Percentiles rank a stretch among this genome's conserved stretches.
phyloP scores from a whole-genome alignment of 805 yeast genomes.

The Hanseniaspora osmophila region DNA sequence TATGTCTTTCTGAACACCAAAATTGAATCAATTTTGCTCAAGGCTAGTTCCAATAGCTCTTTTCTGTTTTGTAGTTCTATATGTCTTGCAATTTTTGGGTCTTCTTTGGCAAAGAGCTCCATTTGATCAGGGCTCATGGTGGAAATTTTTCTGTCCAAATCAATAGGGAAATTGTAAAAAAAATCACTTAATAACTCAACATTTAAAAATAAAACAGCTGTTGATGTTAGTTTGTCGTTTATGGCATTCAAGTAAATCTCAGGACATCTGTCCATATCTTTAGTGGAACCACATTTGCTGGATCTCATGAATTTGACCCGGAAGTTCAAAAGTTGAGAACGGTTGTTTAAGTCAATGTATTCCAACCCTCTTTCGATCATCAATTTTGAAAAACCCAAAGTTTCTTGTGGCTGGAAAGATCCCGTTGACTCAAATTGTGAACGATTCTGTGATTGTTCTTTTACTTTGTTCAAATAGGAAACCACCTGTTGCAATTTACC shows the following conservation, averaged over 20 bases:
- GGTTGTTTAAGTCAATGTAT: conserved; percentile 64
- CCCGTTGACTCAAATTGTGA: too few species aligned
- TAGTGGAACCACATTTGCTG: conserved; percentile 64
- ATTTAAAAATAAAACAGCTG: conserved; percentile 83
- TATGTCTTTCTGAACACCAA: conserved; percentile 26
- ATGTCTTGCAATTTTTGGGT: conserved; percentile 78
- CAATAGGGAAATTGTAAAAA: conserved; percentile 91
- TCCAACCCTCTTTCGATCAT: conserved; percentile 68
- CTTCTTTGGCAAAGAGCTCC: conserved; percentile 85
- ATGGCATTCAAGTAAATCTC: conserved; percentile 88
- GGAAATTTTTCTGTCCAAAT: conserved; percentile 60
- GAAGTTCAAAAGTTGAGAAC: conserved; percentile 56
- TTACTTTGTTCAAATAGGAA: conserved; percentile 39
- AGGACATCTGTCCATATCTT: conserved; percentile 82
- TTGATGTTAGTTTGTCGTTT: conserved; percentile 78
- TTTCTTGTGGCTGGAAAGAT: conserved; percentile 36
- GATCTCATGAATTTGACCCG: conserved; percentile 57
- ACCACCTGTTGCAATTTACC: conserved; percentile 74
- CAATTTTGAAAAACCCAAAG: conserved; percentile 71
- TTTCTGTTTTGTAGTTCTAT: conserved; percentile 89
- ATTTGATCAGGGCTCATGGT: conserved; percentile 60
- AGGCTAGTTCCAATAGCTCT: conserved; percentile 71
- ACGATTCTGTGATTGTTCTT: not conserved
- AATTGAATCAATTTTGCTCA: conserved; percentile 61
- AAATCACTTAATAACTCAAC: conserved; percentile 91